Evolutionary conservation across 2,329 filamentous ascomycete genomes (phyloP), one percentile per base, ranked within the genome.

Genomic region (Dactylellina sp.): DNA sequence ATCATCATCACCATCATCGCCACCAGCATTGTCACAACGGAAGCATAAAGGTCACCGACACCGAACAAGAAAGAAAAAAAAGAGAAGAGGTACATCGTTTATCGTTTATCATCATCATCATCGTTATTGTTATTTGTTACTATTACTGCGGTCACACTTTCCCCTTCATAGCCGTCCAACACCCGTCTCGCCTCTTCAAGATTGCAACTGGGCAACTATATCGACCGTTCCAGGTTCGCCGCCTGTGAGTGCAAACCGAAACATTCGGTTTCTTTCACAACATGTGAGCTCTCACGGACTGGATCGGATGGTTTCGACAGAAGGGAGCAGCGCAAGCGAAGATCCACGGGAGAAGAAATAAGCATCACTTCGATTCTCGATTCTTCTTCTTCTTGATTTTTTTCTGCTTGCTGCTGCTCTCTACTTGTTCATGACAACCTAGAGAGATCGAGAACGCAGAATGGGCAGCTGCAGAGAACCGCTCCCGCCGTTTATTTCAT

Each of bases 211-310:
- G 35, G 44, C 53, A 57, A 57, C 44, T 57, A 57, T 57, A 57
- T 35, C 53, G 25, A 44, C 53, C 18, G 52, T 28, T 44, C 39
- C 53, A 57, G 39, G 53, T 57, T 57, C 53, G 22, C 53, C 53
- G 53, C 53, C 53, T 57, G 53, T 57, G 53, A 57, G 52, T 56
- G 37, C 12, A 28, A 56, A 32, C 32, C 11, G 49, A 55, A 64
- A 64, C 35, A 56, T 22, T 20, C 35, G 39, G 24, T 52, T 55
- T 56, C 57, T 35, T 57, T 71, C 42, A 59, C 59, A 56, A 62
- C 65, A 71, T 55, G 56, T 63, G 57, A 63, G 50, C 46, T 68
- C 42, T 50, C 42, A 60, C 57, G 57, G 65, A 35, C 57, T 56
- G 57, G 28, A n/a, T 44, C 65, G 65, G 65, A 63, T 52, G 57